phyloP scores from a whole-genome alignment of 2,329 filamentous ascomycete species.

The Paecilomyces dactylethromorphus region DNA sequence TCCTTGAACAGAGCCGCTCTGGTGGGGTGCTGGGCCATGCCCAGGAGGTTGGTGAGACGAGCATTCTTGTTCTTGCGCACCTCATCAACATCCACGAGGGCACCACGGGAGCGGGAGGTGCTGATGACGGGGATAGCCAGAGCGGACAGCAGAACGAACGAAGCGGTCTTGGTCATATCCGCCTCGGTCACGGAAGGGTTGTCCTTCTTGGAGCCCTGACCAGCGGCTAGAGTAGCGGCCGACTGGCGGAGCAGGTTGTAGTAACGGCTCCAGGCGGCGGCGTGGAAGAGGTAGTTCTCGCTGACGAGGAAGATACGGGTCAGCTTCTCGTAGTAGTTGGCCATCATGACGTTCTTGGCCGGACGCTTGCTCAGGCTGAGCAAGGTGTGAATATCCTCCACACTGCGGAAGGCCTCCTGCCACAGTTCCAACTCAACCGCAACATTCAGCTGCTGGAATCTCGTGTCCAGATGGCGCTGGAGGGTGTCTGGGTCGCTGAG shows the following conservation, averaged over 20 bases:
- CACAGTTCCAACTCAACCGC: slow-evolving; percentile 96
- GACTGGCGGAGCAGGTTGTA: slow-evolving; percentile 95
- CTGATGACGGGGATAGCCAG: slow-evolving; percentile 99
- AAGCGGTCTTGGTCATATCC: slow-evolving; percentile 89
- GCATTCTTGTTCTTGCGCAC: slow-evolving; percentile 98
- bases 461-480: slow-evolving; percentile 93
- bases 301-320: slow-evolving; percentile 97
- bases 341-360: slow-evolving; percentile 99
- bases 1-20: slow-evolving; percentile 91
- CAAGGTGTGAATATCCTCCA: slow-evolving; percentile 97
- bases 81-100: slow-evolving; percentile 93
- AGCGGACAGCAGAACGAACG: slow-evolving; percentile 89
- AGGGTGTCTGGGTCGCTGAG: slow-evolving; percentile 94
- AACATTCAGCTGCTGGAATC: slow-evolving; percentile 97
- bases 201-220: slow-evolving; percentile 87
- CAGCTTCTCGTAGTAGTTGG: slow-evolving; percentile 99
- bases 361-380: slow-evolving; percentile 96
- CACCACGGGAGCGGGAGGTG: slow-evolving; percentile 90
- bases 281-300: slow-evolving; percentile 99
- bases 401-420: slow-evolving; percentile 99
- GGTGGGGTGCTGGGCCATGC: slow-evolving; percentile 84
- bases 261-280: slow-evolving; percentile 93
- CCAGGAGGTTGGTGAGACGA: slow-evolving; percentile 88
- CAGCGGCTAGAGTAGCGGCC: slow-evolving; percentile 70
- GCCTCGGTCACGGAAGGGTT: slow-evolving; percentile 84